Evolutionary conservation across 202 grass and related monocot genomes (phyloP), one percentile per base, ranked within the genome.

Genomic region (Musa balbisiana): DNA sequence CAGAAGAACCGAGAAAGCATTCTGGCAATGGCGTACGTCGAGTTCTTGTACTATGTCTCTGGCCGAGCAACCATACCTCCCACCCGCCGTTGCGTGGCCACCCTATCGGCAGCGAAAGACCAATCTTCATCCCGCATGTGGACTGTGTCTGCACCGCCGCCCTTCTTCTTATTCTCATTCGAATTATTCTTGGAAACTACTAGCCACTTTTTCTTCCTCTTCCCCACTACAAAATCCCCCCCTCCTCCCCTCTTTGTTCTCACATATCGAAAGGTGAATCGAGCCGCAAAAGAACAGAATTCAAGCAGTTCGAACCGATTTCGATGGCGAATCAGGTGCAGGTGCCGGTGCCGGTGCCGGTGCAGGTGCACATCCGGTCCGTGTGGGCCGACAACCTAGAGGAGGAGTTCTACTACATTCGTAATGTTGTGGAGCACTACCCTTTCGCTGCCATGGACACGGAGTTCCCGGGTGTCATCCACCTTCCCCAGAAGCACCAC

Each of bases 371-470:
- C 75, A 79, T 98, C 56, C 94, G 91, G 0, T 80, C 86, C 75
- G 91, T 98, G 1, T 98, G 88, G 91, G 91, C 88, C 0, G 77
- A 88, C 51, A 98, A 98, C 85, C 77, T 94, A 76, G 88, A 92
- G 1, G 60, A 21, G 0, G 94, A 92, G 76, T 94, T 98, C 82
- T 43, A 49, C 33, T 29, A 80, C 11, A 98, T 98, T 79, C 84
- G 88, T 21, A 23, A 65, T 1, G 82, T 77, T 0, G 55, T 86
- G 8, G 86, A 88, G 69, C 80, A 51, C 10, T 86, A 78, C 67
- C 90, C 94, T 0, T 98, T 84, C 80, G 86, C 86, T 0, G 76
- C 94, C 54, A 89, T 97, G 88, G 94, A 97, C 88, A 97, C 94
- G 2, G 94, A 97, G 90, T 97, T 97, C 74, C 94, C 94, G 0